A percentile compares a stretch with the other conserved stretches of the same genome.
Conservation (phyloP, 2,329 filamentous ascomycete species). For the Lecanicillium sp. region DNA sequence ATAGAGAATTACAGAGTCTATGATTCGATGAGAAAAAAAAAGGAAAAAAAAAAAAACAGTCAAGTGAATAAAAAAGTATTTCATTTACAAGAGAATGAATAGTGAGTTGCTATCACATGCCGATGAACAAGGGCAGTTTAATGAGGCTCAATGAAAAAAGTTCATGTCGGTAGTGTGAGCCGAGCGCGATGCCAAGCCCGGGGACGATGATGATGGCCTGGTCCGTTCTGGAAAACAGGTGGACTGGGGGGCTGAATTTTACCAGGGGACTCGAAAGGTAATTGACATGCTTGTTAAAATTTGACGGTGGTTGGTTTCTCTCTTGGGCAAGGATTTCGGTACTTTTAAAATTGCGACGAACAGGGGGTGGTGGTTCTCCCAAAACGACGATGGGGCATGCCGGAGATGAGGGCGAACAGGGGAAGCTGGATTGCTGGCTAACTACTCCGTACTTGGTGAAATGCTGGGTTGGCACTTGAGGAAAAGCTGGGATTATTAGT, state of each 20-base stretch:
- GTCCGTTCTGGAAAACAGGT: background rate
- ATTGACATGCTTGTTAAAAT: too few species aligned
- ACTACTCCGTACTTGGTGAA: too few species aligned
- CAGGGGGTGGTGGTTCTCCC: background rate
- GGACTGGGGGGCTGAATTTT: background rate
- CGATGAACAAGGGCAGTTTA: background rate
- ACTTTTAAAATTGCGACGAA: constrained; percentile 1
- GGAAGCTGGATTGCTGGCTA: background rate
- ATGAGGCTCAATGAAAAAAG: background rate
- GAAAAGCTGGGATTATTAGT: too few species aligned
- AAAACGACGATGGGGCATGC: background rate
- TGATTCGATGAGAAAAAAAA: background rate
- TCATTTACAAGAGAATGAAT: background rate
- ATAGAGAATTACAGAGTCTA: background rate
- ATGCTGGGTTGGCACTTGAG: too few species aligned
- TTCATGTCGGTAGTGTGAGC: background rate
- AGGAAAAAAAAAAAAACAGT: background rate
- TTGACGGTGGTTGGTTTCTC: too few species aligned
- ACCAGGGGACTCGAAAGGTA: too few species aligned
- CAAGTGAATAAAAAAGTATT: background rate
- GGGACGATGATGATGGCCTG: background rate
- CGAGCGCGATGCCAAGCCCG: background rate
- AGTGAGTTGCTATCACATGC: too few species aligned
- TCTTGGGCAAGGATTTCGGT: too few species aligned
- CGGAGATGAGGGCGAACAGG: constrained; percentile 1